A percentile compares a stretch with the other conserved stretches of the same genome.
These are phyloP conservation scores for Colletotrichum theobromicola DNA, from an alignment of 2,329 filamentous ascomycete species.

Conservation along the genomic window DNA sequence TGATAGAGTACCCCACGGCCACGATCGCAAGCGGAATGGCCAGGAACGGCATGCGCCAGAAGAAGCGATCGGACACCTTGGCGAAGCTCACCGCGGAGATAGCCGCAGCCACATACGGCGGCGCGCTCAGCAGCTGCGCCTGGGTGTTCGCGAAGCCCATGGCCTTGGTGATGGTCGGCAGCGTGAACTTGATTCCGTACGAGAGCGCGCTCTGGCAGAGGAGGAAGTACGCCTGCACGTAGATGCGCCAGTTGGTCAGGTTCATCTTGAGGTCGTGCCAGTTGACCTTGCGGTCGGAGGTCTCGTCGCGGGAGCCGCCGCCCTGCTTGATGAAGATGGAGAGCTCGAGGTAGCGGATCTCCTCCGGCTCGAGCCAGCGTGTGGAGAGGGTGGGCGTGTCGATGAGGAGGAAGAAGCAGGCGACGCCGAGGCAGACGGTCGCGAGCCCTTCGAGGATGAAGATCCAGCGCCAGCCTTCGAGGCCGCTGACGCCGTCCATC, in stretches of 20 bases:
- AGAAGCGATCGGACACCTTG: constrained; percentile 69
- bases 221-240: constrained; percentile 38
- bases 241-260: constrained; percentile 35
- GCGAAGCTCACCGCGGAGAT: constrained; percentile 67
- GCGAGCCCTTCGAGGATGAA: constrained; percentile 25
- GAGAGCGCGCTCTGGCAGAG: constrained; percentile 34
- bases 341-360: constrained; percentile 32
- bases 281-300: constrained; percentile 24
- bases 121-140: constrained; percentile 31
- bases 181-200: constrained; percentile 40
- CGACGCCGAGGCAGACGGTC: constrained; percentile 32
- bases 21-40: constrained; percentile 18
- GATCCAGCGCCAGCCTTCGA: constrained; percentile 48
- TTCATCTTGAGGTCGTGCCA: constrained; percentile 32
- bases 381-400: constrained; percentile 28
- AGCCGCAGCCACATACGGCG: constrained; percentile 27
- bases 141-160: constrained; percentile 38
- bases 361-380: constrained; percentile 27
- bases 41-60: constrained; percentile 58
- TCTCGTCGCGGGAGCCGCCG: constrained; percentile 24
- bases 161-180: constrained; percentile 38
- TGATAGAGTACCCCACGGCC: constrained; percentile 16
- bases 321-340: constrained; percentile 34
- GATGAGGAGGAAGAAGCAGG: constrained; percentile 25
- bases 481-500: constrained; percentile 43